Evolutionary conservation across 352 stramenopile genomes (phyloP).

Genomic region (Pythium pectinolyticum): DNA sequence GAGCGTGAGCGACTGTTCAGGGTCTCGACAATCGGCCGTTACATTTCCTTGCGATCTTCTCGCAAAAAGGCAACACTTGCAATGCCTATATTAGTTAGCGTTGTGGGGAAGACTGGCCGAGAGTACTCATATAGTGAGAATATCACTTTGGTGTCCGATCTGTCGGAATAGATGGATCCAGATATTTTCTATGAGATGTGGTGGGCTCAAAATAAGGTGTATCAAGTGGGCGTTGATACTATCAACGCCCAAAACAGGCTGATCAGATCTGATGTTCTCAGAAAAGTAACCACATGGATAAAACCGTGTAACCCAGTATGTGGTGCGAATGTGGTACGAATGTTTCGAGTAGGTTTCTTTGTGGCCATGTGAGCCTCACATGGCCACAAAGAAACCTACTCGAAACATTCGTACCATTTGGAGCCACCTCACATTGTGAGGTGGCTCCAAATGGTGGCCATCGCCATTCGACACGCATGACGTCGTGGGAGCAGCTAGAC

Average conservation of each 20-base stretch:
- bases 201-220: no score
- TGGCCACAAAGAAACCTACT: conserved; percentile 26
- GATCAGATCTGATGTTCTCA: conserved; percentile 10
- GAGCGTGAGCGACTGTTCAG: no score
- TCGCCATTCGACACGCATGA: conserved; percentile 11
- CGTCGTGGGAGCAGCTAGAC: conserved; percentile 5
- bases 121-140: conserved; percentile 1
- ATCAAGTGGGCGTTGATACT: no score
- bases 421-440: no score
- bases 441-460: background rate
- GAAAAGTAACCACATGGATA: conserved; percentile 12
- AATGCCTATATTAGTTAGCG: background rate
- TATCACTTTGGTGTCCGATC: conserved; percentile 16
- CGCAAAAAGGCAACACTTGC: no score
- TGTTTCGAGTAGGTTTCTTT: conserved; percentile 25
- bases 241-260: no score
- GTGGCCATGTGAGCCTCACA: background rate
- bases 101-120: background rate
- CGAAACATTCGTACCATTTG: conserved; percentile 17
- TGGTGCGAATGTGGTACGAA: conserved; percentile 14
- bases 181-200: background rate
- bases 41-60: no score
- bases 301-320: background rate
- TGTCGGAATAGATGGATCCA: conserved; percentile 3
- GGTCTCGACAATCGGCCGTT: no score